phyloP scores from a whole-genome alignment of 495 filamentous ascomycete genomes.

The Cercophora sp. region DNA sequence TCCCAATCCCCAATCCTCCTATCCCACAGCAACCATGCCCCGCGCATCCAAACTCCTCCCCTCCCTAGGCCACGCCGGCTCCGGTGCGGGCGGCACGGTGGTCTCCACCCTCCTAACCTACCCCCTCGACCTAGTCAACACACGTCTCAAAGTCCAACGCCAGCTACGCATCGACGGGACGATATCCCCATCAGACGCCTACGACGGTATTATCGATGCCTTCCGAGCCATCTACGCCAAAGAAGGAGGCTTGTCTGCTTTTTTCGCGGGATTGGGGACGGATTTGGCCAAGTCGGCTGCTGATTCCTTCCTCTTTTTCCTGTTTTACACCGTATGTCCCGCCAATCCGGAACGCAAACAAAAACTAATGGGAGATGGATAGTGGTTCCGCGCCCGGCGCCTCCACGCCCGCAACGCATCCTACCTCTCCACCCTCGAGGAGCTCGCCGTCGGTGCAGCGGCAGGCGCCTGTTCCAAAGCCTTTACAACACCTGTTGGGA shows the following conservation, averaged over 20 bases:
- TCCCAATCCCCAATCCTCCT: neutral
- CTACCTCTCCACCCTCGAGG: conserved; percentile 62
- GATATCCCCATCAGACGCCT: conserved; percentile 37
- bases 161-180: conserved; percentile 45
- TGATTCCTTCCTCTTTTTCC: conserved; percentile 80
- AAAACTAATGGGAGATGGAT: neutral
- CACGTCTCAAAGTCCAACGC: conserved; percentile 77
- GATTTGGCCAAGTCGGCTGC: conserved; percentile 70
- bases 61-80: conserved; percentile 80
- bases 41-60: conserved; percentile 51
- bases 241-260: conserved; percentile 64
- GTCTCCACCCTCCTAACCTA: conserved; percentile 78
- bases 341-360: neutral
- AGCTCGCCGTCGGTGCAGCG: conserved; percentile 70
- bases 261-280: conserved; percentile 70
- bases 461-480: conserved; percentile 75
- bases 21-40: conserved; percentile 26
- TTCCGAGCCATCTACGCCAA: conserved; percentile 65
- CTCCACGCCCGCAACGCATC: conserved; percentile 34
- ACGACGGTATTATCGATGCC: conserved; percentile 63
- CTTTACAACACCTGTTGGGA: conserved; percentile 77
- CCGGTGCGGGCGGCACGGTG: conserved; percentile 73
- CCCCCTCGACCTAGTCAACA: conserved; percentile 80
- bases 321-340: conserved; percentile 60
- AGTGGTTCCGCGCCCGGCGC: conserved; percentile 54